phyloP scores from a whole-genome alignment of 1,284 basidiomycete species.

The Irpex lacteus region DNA sequence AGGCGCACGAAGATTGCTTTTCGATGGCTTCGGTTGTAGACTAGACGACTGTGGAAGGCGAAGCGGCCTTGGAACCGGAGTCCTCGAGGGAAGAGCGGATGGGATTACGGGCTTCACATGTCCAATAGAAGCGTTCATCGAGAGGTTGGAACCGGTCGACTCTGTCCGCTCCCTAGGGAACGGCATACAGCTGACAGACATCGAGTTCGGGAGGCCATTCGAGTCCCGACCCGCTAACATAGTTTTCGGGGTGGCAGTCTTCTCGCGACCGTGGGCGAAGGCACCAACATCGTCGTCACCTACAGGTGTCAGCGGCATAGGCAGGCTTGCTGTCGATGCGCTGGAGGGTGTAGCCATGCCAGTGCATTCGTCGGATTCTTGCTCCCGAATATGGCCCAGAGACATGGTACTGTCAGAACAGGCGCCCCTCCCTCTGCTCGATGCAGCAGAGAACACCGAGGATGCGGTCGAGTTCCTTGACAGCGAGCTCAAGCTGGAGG shows the following conservation, averaged over 20 bases:
- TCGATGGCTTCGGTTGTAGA: conserved; percentile 6
- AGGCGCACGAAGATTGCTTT: conserved; percentile 6
- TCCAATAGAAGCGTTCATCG: conserved; percentile 8
- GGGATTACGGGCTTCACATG: background rate
- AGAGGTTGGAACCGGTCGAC: conserved; percentile 14
- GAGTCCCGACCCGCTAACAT: conserved; percentile 7
- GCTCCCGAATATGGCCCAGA: conserved; percentile 7
- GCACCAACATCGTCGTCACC: conserved; percentile 16
- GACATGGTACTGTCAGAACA: conserved; percentile 6
- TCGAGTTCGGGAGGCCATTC: background rate
- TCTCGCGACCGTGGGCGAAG: conserved; percentile 19
- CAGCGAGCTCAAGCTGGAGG: conserved; percentile 18
- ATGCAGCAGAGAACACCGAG: conserved; percentile 17
- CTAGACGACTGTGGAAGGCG: conserved; percentile 14
- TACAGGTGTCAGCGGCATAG: conserved; percentile 42
- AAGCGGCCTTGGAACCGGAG: conserved; percentile 14
- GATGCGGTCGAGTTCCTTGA: conserved; percentile 19
- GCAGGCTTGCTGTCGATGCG: conserved; percentile 42
- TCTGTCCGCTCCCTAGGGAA: conserved; percentile 12
- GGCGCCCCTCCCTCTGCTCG: conserved; percentile 7
- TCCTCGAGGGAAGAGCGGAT: background rate
- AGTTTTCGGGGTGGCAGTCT: conserved; percentile 17
- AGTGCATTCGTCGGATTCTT: conserved; percentile 6
- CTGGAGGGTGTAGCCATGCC: conserved; percentile 20
- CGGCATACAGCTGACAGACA: conserved; percentile 1